phyloP scores from a whole-genome alignment of 768 basidiomycete genomes.

The Strobilomyces confusus region DNA sequence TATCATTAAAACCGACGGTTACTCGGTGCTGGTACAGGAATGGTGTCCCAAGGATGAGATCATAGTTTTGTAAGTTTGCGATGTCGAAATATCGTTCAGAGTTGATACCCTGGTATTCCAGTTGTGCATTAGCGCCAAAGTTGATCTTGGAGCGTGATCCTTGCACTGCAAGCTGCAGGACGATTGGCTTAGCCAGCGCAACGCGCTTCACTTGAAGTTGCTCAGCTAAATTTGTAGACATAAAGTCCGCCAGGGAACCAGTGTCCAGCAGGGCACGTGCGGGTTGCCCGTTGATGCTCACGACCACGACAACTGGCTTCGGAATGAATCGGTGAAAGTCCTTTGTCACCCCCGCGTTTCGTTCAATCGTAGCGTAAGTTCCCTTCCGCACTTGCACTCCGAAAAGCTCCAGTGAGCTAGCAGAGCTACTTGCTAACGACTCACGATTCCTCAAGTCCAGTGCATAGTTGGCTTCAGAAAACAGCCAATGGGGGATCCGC shows the following conservation, averaged over 20 bases:
- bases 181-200: background rate
- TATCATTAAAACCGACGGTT: background rate
- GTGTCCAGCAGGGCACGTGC: conserved; percentile 21
- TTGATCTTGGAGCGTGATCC: conserved; percentile 31
- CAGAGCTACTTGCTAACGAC: too few species aligned
- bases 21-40: conserved; percentile 35
- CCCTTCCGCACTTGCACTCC: background rate
- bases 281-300: conserved; percentile 16
- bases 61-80: conserved; percentile 36
- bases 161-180: conserved; percentile 26
- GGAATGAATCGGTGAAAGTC: background rate
- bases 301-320: conserved; percentile 7
- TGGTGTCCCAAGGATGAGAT: conserved; percentile 38
- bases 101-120: conserved; percentile 9
- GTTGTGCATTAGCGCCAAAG: background rate
- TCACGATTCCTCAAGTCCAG: too few species aligned
- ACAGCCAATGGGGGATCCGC: too few species aligned
- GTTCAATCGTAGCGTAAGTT: background rate
- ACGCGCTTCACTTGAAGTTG: conserved; percentile 16
- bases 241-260: conserved; percentile 29
- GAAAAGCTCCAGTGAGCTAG: background rate
- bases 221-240: conserved; percentile 27
- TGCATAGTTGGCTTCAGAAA: too few species aligned
- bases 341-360: background rate
- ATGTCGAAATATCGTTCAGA: conserved; percentile 32